Conservation (phyloP, 257 asterid species). For the Nicotiana knightiana region DNA sequence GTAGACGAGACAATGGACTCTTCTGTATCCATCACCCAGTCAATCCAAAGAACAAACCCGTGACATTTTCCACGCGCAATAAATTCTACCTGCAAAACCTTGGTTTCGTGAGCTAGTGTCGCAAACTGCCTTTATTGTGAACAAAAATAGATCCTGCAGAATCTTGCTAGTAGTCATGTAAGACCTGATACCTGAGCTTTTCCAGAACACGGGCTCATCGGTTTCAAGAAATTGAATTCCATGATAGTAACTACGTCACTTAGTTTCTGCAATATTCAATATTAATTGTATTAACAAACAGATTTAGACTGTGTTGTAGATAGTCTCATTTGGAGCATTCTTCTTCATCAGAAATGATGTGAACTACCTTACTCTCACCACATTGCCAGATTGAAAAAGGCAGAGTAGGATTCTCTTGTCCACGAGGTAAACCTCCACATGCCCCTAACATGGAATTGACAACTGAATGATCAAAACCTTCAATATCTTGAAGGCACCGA, state of each 20-base stretch:
- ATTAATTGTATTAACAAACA: slow-evolving; percentile 1
- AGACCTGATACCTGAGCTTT: slow-evolving; percentile 52
- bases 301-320: not conserved
- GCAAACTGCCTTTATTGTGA: not conserved
- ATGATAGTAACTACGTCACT: slow-evolving; percentile 51
- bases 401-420: slow-evolving; percentile 60
- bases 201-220: slow-evolving; percentile 61
- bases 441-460: slow-evolving; percentile 77
- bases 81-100: slow-evolving; percentile 48
- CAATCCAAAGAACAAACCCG: slow-evolving; percentile 87
- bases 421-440: slow-evolving; percentile 68
- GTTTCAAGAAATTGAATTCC: slow-evolving; percentile 73
- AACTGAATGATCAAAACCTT: slow-evolving; percentile 77
- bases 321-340: not conserved
- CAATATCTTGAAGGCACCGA: slow-evolving; percentile 61
- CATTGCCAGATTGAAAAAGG: slow-evolving; percentile 75
- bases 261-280: slow-evolving; percentile 47
- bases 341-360: slow-evolving; percentile 5
- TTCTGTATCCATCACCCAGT: slow-evolving; percentile 64
- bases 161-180: not conserved
- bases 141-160: not conserved
- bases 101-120: not conserved
- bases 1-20: slow-evolving; percentile 42
- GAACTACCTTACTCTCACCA: slow-evolving; percentile 68
- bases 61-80: slow-evolving; percentile 63